phyloP scores from a whole-genome alignment of 768 basidiomycete genomes.

The Psilocybe cubensis region DNA sequence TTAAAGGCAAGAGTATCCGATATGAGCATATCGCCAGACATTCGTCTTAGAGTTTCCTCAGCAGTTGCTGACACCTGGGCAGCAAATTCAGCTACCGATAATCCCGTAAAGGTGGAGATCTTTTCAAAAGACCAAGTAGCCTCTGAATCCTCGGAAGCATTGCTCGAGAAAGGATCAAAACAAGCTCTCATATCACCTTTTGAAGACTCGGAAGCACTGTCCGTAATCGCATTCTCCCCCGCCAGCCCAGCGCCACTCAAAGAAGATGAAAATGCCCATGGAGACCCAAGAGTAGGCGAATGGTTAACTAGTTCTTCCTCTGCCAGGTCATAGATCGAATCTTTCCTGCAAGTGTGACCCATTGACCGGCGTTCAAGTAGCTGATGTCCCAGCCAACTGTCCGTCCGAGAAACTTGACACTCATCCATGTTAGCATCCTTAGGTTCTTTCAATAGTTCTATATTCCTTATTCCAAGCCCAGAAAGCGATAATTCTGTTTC shows the following conservation, averaged over 20 bases:
- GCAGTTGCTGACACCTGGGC: conserved; percentile 39
- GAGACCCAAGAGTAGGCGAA: conserved; percentile 10
- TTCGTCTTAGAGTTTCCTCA: conserved; percentile 32
- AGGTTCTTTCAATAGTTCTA: conserved; percentile 18
- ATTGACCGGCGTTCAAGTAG: conserved; percentile 6
- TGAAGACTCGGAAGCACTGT: conserved; percentile 12
- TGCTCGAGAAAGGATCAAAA: conserved; percentile 3
- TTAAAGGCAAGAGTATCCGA: background rate
- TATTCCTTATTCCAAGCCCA: conserved; percentile 34
- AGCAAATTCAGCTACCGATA: conserved; percentile 35
- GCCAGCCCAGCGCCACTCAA: conserved; percentile 21
- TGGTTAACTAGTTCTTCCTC: background rate
- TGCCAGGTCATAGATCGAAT: conserved; percentile 10
- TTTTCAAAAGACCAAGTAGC: conserved; percentile 24
- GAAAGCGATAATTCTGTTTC: conserved; percentile 21
- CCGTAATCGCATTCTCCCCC: conserved; percentile 16
- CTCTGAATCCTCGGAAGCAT: conserved; percentile 9
- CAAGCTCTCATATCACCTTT: conserved; percentile 13
- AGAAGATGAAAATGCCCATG: conserved; percentile 27
- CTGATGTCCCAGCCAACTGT: background rate
- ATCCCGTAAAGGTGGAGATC: conserved; percentile 34
- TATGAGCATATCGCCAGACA: conserved; percentile 18
- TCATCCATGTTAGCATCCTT: conserved; percentile 2
- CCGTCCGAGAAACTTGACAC: background rate
- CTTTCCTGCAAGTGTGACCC: conserved; percentile 7